phyloP scores from a whole-genome alignment of 2,329 filamentous ascomycete species.

The Emergomyces orientalis region DNA sequence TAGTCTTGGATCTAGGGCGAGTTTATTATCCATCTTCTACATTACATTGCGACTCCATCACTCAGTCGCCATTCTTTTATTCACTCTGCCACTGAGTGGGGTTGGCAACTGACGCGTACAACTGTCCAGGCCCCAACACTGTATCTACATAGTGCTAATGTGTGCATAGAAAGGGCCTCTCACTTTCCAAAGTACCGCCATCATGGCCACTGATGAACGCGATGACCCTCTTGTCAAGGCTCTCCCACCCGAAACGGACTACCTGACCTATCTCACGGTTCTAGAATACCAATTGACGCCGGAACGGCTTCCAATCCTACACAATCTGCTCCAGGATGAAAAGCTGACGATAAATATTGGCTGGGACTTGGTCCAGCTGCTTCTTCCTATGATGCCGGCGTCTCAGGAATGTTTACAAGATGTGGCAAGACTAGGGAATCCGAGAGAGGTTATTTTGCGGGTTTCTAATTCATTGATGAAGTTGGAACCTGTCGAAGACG shows the following conservation, averaged over 20 bases:
- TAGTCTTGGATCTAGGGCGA: not conserved
- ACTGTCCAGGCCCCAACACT: not conserved
- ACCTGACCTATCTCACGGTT: constrained; percentile 57
- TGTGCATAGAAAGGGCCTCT: not conserved
- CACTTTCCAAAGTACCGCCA: not conserved
- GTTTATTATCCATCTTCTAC: not conserved
- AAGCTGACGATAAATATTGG: constrained; percentile 54
- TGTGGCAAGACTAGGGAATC: constrained; percentile 53
- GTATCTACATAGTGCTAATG: not conserved
- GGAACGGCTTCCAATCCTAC: constrained; percentile 49
- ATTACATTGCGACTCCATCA: not conserved
- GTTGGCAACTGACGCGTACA: not conserved
- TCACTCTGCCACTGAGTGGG: not conserved
- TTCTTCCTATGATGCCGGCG: constrained; percentile 51
- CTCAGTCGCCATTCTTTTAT: not conserved
- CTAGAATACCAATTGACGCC: constrained; percentile 55
- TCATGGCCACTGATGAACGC: not conserved
- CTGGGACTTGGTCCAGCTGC: constrained; percentile 55
- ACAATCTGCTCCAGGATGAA: constrained; percentile 51
- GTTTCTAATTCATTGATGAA: constrained; percentile 53
- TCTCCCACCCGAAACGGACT: constrained; percentile 53
- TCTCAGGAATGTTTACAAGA: constrained; percentile 52
- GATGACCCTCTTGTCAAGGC: constrained; percentile 47
- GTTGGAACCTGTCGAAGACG: constrained; percentile 41
- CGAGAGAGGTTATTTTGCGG: constrained; percentile 54